Evolutionary conservation across 225 moss, liverwort and hornwort species (phyloP), one percentile per base, ranked within the genome.

Genomic region (Climacium dendroides): DNA sequence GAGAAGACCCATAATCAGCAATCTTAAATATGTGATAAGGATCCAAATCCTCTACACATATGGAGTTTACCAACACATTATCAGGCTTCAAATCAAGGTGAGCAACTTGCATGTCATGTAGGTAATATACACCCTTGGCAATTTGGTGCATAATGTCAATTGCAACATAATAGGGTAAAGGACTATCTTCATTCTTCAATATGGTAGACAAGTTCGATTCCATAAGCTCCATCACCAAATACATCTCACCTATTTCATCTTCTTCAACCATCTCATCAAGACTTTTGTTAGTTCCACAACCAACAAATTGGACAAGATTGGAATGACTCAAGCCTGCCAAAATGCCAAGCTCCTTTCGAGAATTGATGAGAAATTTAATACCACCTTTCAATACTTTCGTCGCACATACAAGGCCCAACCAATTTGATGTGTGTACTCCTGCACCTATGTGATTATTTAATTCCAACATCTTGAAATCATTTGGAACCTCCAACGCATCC

Each of bases 391-490:
- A 32, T 8, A 63, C 32, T 63, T 32, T 63, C 1, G 63, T 63
- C 3, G 63, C 63, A 63, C 63, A 63, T 0, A 0, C 6, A n/a
- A 66, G 6, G 11, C 35, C 66, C 0, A 20, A 66, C 20, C n/a
- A n/a, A n/a, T 66, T 66, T 3, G 66, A 65, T 20, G 0, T 11
- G 11, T 25, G 0, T 1, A 59, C 35, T 65, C n/a, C n/a, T 65
- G 1, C 0, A 65, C 11, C 11, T 19, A 35, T 65, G 0, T 65
- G 5, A 1, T 35, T 5, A 1, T 9, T 10, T 18, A 65, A 19
- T 10, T 65, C 0, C 0, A 10, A 35, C 11, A 0, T 65, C 19
- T 35, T 65, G 19, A 65, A 65, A 35, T 10, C 10, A 35, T 11
- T 19, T 19, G 6, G 5, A n/a, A 65, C 19, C 6, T 65, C n/a